Conservation (phyloP, 768 basidiomycete species). For the Tylopilus felleus region DNA sequence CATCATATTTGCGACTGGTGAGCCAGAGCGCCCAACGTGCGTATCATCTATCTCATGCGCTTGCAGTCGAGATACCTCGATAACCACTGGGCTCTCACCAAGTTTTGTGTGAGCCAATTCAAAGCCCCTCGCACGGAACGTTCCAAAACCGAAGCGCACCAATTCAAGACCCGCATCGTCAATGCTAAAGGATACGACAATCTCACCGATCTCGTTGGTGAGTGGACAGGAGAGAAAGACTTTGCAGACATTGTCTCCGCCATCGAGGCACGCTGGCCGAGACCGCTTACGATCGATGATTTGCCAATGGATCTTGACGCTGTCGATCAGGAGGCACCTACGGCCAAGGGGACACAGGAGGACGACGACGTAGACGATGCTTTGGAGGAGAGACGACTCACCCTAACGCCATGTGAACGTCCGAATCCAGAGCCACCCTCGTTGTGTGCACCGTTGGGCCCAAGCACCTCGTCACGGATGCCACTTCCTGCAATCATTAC, state of each 20-base stretch:
- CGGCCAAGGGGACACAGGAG: not conserved
- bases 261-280: constrained; percentile 34
- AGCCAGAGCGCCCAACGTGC: constrained; percentile 2
- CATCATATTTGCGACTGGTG: constrained; percentile 73
- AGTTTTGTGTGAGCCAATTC: constrained; percentile 85
- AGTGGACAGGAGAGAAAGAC: constrained; percentile 61
- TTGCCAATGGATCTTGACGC: not conserved
- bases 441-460: constrained; percentile 40
- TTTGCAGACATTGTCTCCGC: constrained; percentile 51
- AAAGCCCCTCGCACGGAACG: constrained; percentile 57
- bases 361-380: not conserved
- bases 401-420: constrained; percentile 47
- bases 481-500: constrained; percentile 39
- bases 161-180: constrained; percentile 49
- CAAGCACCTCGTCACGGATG: constrained; percentile 37
- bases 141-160: constrained; percentile 57
- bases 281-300: constrained; percentile 17
- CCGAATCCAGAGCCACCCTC: constrained; percentile 58
- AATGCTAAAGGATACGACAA: constrained; percentile 62
- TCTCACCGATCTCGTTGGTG: constrained; percentile 47
- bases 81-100: constrained; percentile 81
- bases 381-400: constrained; percentile 29
- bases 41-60: not conserved
- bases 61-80: constrained; percentile 67
- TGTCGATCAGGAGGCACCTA: not conserved